Base-by-base conservation (phyloP, 2,329 filamentous ascomycete species). In the Fusarium odoratissimum region DNA sequence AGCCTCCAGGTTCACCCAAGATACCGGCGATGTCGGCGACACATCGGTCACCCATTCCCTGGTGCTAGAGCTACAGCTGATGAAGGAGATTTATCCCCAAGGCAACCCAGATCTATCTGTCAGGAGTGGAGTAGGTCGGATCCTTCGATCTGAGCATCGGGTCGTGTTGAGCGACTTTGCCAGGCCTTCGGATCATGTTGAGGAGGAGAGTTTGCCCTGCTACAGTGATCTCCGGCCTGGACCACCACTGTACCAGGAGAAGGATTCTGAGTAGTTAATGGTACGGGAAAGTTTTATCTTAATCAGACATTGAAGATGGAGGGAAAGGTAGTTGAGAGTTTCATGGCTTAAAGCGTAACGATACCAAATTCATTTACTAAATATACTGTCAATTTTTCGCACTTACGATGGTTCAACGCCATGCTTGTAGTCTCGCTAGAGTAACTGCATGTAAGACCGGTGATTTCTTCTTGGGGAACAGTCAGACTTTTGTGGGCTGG, bases 31-130 rank as follows among this genome's bases (percentile, higher is more conserved):
- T 58, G 84, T 88, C 38, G 91, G 92, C 75, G 94, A 94, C 51
- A 91, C 94, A 71, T 91, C 92, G 75, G 90, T 97, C 56, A 90
- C 90, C 41, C 95, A 98, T 84, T 90, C 92, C 76, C 88, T 98
- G 46, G 90, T 97, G 72, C 87, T 98, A 56, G 95, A 98, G 83
- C 90, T 98, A 84, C 94, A 98, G 49, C 94, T 98, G 25, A 92
- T 93, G 8, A 95, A 97, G 82, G 95, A 98, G 81, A 95, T 93
- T 84, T 88, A 86, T 0, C 92, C 91, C 64, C 90, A 91, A 77
- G 91, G 89, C 58, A 91, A 90, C 78, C 86, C 87, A 0, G 82
- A 84, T 46, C 85, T 94, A 44, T 88, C 93, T 37, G 94, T 93
- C 1, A 94, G 95, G 40, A 98, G 95, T 0, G 95, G 95, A 55